Evolutionary conservation across 1,284 basidiomycete species (phyloP).

Genomic region (Marasmius sp.): DNA sequence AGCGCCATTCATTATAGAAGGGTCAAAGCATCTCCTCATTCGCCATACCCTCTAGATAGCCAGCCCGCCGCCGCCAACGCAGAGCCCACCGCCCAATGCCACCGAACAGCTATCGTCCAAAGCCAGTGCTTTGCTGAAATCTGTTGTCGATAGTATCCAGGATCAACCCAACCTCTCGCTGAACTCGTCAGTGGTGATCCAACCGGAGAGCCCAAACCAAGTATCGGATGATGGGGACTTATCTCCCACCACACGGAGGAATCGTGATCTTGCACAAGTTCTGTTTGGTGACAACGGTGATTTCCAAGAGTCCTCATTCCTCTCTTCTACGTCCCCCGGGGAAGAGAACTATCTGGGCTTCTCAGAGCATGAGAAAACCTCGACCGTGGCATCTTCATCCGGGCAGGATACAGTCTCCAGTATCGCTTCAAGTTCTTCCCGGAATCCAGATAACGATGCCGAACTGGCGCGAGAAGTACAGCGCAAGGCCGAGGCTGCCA

Average conservation of each 20-base stretch:
- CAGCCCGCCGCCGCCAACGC: constrained; percentile 55
- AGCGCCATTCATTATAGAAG: constrained; percentile 41
- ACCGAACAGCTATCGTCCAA: constrained; percentile 48
- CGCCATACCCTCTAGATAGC: constrained; percentile 40
- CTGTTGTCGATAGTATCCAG: constrained; percentile 67
- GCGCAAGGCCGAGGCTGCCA: constrained; percentile 68
- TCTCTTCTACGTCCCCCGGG: not conserved
- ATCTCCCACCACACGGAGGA: constrained; percentile 56
- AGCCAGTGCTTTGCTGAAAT: constrained; percentile 64
- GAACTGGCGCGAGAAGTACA: constrained; percentile 68
- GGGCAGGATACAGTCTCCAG: constrained; percentile 10
- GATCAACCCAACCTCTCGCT: constrained; percentile 29
- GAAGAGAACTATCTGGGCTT: not conserved
- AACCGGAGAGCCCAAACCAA: constrained; percentile 1
- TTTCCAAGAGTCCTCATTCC: constrained; percentile 17
- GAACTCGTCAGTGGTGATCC: not conserved
- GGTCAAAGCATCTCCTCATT: constrained; percentile 7
- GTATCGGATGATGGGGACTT: constrained; percentile 33
- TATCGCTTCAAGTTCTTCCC: constrained; percentile 33
- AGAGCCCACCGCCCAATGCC: constrained; percentile 32
- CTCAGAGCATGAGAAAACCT: not conserved
- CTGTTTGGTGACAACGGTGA: constrained; percentile 62
- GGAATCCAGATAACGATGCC: constrained; percentile 40
- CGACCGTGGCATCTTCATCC: not conserved
- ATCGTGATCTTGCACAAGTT: constrained; percentile 70